Conservation (phyloP, 148 eudicot species). For the Rhododendron williamsianum region DNA sequence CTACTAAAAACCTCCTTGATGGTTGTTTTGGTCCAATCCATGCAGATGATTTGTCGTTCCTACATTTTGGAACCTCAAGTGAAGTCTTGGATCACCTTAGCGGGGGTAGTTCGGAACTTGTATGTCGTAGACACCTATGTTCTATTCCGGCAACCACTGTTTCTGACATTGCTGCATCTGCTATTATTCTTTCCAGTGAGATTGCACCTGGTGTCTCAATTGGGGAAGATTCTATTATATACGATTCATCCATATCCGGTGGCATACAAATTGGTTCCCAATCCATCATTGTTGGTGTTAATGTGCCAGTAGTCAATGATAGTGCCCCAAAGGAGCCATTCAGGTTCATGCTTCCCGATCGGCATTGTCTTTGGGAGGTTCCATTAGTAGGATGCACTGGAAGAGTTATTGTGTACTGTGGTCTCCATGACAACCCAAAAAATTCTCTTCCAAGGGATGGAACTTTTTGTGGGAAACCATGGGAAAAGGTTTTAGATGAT, state of each 20-base stretch:
- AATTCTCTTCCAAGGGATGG: constrained; percentile 55
- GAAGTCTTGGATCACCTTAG: constrained; percentile 91
- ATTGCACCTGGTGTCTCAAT: constrained; percentile 76
- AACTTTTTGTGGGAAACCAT: constrained; percentile 94
- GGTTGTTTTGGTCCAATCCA: constrained; percentile 6
- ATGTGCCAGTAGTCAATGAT: constrained; percentile 41
- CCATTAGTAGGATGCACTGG: constrained; percentile 68
- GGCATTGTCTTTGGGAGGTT: constrained; percentile 99
- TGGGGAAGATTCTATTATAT: constrained; percentile 93
- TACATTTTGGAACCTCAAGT: constrained; percentile 97
- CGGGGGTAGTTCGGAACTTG: constrained; percentile 63
- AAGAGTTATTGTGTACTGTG: constrained; percentile 84
- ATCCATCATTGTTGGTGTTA: constrained; percentile 74
- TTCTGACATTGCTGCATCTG: constrained; percentile 92
- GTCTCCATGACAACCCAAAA: constrained; percentile 97
- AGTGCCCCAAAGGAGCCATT: constrained; percentile 26
- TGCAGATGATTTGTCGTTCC: constrained; percentile 82
- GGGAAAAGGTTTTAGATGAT: constrained; percentile 76
- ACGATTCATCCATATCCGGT: constrained; percentile 78
- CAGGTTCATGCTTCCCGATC: constrained; percentile 89
- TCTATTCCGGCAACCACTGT: constrained; percentile 92
- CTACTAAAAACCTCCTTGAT: not conserved
- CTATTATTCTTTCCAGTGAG: constrained; percentile 77
- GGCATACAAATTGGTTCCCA: constrained; percentile 83
- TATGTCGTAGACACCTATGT: constrained; percentile 88